Base-by-base conservation (phyloP, 2,329 filamentous ascomycete genomes). In the Talaromyces rugulosus region DNA sequence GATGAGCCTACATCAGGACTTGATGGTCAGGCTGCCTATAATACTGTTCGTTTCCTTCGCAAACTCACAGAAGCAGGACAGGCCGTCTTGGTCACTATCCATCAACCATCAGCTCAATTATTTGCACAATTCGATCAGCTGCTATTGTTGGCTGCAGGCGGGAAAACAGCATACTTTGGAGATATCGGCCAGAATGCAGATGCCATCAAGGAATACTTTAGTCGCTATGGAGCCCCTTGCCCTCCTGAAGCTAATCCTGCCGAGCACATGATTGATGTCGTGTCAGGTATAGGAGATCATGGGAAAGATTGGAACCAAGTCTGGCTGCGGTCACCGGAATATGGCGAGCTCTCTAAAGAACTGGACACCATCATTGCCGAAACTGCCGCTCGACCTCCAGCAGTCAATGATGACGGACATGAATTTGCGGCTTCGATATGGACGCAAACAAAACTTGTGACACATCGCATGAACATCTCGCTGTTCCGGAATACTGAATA, bases 81-180 rank as follows among this genome's bases (percentile, higher is more conserved):
- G 68, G 87, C 87, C 3, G 87, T 90, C 52, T 76, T 90, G 34
- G 89, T 87, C 66, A 90, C 88, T 0, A 89, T 90, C 55, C 88
- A 90, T 68, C 87, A 90, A 66, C 87, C 88, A 3, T 87, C 83
- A 6, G 86, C 85, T 0, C 81, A 88, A 23, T 77, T 90, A 2
- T 87, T 90, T 58, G 82, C 88, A 63, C 82, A 89, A 70, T 90
- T 90, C 71, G 88, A 90, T 68, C 87, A 87, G 77, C 82, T 90
- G 1, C 80, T 90, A 1, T 83, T 87, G 0, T 78, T 90, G 11
- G 86, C 87, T 58, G 85, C 82, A 4, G 86, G 86, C 11, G 87
- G 87, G 16, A 87, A 88, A 68, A 87, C 85, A 0, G 88, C 89
- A 66, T 91, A 90, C 72, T 90, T 90, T 60, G 88, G 88, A 18